A percentile compares a stretch with the other conserved stretches of the same genome.
phyloP scores from a whole-genome alignment of 2,329 filamentous ascomycete species.

The Didymella lethalis region DNA sequence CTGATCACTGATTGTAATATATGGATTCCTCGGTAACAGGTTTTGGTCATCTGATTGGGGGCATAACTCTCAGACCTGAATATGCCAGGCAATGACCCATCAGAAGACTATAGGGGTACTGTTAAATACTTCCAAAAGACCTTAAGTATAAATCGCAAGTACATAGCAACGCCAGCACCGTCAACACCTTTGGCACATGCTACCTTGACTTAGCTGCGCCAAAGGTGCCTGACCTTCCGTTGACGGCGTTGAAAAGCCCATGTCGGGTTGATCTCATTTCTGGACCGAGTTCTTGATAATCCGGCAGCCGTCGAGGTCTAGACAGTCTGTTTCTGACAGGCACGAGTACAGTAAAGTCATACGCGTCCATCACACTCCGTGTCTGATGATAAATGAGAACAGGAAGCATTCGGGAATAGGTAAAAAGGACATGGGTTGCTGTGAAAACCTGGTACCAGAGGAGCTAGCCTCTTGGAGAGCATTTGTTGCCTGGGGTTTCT shows the following conservation, averaged over 20 bases:
- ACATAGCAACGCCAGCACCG: background rate
- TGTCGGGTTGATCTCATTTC: background rate
- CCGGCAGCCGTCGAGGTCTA: background rate
- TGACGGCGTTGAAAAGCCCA: background rate
- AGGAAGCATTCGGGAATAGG: background rate
- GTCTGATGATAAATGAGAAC: background rate
- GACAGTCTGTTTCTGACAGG: background rate
- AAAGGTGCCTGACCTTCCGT: background rate
- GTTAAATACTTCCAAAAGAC: background rate
- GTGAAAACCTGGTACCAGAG: too few species aligned
- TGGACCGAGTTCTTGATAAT: background rate
- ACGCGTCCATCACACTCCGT: background rate
- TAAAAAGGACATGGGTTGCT: background rate
- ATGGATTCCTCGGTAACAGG: too few species aligned
- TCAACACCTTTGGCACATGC: background rate
- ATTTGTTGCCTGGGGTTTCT: background rate
- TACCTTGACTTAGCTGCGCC: background rate
- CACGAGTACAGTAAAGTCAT: background rate
- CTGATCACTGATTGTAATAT: too few species aligned
- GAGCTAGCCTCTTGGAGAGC: background rate
- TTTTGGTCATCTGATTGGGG: too few species aligned
- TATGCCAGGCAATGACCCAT: background rate
- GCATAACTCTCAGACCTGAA: background rate
- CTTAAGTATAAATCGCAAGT: background rate
- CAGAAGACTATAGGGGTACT: background rate